A percentile compares a stretch with the other conserved stretches of the same genome.
phyloP scores from a whole-genome alignment of 768 basidiomycete genomes.

The Leccinum variicolor region DNA sequence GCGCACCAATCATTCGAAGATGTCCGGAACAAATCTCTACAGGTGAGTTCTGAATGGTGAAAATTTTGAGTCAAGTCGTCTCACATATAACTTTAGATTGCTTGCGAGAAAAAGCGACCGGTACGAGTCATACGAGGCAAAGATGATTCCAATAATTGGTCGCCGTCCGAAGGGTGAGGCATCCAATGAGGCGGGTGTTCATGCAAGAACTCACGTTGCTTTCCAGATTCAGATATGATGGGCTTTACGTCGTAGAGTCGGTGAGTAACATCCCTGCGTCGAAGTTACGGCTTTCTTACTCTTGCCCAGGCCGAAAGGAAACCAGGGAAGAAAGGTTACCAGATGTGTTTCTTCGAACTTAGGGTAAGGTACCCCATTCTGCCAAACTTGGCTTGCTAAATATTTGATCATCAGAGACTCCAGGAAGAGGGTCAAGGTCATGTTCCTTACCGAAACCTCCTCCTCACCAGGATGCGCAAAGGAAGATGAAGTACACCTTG shows the following conservation, averaged over 20 bases:
- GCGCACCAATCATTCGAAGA: constrained; percentile 24
- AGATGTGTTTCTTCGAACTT: constrained; percentile 31
- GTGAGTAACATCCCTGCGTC: constrained; percentile 10
- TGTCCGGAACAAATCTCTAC: constrained; percentile 17
- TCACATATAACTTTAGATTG: constrained; percentile 23
- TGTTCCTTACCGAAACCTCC: constrained; percentile 23
- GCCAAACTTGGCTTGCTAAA: not conserved
- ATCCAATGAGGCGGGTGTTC: not conserved
- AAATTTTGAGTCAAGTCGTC: not conserved
- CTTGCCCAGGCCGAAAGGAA: constrained; percentile 13
- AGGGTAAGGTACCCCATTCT: constrained; percentile 12
- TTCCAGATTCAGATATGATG: constrained; percentile 31
- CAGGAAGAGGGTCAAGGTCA: constrained; percentile 15
- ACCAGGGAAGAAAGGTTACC: constrained; percentile 16
- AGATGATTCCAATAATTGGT: constrained; percentile 10
- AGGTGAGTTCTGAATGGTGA: constrained; percentile 5
- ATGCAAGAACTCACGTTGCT: not conserved
- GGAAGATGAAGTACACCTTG: not conserved
- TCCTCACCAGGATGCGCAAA: constrained; percentile 18
- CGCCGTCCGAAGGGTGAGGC: constrained; percentile 24
- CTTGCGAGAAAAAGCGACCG: constrained; percentile 26
- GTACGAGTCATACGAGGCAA: constrained; percentile 39
- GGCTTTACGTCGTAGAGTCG: constrained; percentile 27
- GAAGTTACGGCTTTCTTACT: constrained; percentile 1
- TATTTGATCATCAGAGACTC: constrained; percentile 17